Base-by-base conservation (phyloP, 2,329 filamentous ascomycete species). In the Fusarium torreyae region DNA sequence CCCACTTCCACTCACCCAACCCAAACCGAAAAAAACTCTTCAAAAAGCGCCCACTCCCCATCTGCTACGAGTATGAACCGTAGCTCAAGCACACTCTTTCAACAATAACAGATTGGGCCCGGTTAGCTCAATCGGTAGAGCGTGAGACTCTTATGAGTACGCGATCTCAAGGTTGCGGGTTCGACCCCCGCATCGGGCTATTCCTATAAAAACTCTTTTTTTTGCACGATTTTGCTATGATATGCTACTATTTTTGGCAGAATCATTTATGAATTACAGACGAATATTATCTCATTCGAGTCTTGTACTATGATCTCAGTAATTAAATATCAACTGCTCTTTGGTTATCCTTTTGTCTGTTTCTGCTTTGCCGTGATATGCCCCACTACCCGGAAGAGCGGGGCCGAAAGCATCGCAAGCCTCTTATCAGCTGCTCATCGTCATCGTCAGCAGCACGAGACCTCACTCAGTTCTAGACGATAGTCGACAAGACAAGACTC, bases 61-160 rank as follows among this genome's bases (percentile, higher is more conserved):
- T 2, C 14, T 2, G 34, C 18, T 20, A 22, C 10, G 13, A 4
- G 2, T 34, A 65, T 68, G 3, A 22, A 2, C 13, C 9, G 17
- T 3, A 36, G 26, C 39, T 28, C 31, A 1, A 14, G 6, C 8
- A 2, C 1, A 0, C 0, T 8, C 1, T 10, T 56, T 24, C 44
- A 69, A 28, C 49, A 69, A 63, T n/a, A 18, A 66, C 33, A 69
- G 67, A 69, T 69, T 69, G 67, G 43, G 71, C 71, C 71, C 67
- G 71, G 71, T 72, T 74, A 74, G 71, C 68, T 75, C 73, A 75
- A 76, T 77, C 75, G 74, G 74, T 89, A 90, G 88, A 90, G 87
- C 87, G 87, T 89, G 84, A 88, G 88, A 89, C 88, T 90, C 88
- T 86, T 85, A 86, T 2, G 73, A 75, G 74, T 71, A 68, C 74